Percentiles rank a stretch among this genome's conserved stretches.
Conservation (phyloP, 495 filamentous ascomycete species). For the Penicillium lagena region DNA sequence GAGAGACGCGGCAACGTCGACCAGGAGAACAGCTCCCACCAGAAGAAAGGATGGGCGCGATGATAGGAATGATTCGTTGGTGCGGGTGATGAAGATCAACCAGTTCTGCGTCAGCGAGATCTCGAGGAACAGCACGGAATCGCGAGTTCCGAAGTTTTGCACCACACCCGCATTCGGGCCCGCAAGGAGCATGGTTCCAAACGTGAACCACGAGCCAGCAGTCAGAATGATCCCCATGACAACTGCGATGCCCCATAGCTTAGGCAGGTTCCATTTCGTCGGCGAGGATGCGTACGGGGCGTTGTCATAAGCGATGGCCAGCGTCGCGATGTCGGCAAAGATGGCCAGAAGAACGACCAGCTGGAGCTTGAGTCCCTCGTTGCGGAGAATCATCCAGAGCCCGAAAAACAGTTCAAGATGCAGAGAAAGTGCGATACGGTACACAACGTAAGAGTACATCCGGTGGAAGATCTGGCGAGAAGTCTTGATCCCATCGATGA, state of each 20-base stretch:
- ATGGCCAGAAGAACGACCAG: slow-evolving; percentile 91
- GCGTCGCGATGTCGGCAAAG: slow-evolving; percentile 88
- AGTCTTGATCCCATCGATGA: slow-evolving; percentile 89
- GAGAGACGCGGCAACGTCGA: slow-evolving; percentile 76
- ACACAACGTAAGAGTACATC: slow-evolving; percentile 95
- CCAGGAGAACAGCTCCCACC: slow-evolving; percentile 63
- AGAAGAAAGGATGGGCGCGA: slow-evolving; percentile 80
- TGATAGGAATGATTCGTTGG: slow-evolving; percentile 80
- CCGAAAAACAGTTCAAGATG: slow-evolving; percentile 87
- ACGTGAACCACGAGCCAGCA: slow-evolving; percentile 75
- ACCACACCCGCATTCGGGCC: slow-evolving; percentile 71
- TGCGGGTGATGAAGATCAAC: slow-evolving; percentile 94
- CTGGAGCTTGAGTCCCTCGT: slow-evolving; percentile 76
- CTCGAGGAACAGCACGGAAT: slow-evolving; percentile 81
- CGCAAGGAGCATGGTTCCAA: slow-evolving; percentile 67
- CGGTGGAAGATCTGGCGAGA: slow-evolving; percentile 95
- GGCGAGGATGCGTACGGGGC: slow-evolving; percentile 80
- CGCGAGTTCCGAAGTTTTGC: slow-evolving; percentile 76
- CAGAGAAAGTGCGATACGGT: slow-evolving; percentile 88
- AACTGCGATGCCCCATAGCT: slow-evolving; percentile 87
- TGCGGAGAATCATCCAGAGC: slow-evolving; percentile 82
- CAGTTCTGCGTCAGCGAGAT: slow-evolving; percentile 91
- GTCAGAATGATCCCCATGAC: slow-evolving; percentile 76
- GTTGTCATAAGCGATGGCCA: slow-evolving; percentile 91
- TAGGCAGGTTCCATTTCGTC: slow-evolving; percentile 91